Conservation (phyloP, 371 early-diverging fungal species). For the Rhizopus delemar region DNA sequence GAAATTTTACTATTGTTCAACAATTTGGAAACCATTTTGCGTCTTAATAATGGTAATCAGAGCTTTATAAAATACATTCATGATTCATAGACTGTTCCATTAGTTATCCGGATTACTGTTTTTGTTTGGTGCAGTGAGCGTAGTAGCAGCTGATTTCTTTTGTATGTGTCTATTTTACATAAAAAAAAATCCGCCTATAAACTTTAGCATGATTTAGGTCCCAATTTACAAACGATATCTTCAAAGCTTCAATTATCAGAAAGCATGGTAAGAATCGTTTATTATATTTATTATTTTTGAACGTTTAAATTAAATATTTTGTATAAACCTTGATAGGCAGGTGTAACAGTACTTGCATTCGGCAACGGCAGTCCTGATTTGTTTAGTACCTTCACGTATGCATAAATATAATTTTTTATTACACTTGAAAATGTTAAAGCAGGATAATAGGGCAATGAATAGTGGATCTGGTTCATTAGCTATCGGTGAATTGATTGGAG, state of each 20-base stretch:
- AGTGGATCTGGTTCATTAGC: constrained; percentile 76
- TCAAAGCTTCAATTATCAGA: constrained; percentile 63
- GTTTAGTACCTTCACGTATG: constrained; percentile 69
- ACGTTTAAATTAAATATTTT: constrained; percentile 3
- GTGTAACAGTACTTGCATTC: constrained; percentile 85
- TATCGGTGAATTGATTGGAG: constrained; percentile 80
- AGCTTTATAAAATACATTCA: neutral
- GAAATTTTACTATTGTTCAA: constrained; percentile 62
- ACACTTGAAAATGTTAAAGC: too few species aligned
- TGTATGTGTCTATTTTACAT: constrained; percentile 38
- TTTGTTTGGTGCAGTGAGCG: constrained; percentile 65
- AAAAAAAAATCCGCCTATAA: neutral
- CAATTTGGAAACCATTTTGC: constrained; percentile 40
- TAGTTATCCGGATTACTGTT: constrained; percentile 38
- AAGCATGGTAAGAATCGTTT: constrained; percentile 52
- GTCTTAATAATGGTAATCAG: constrained; percentile 32
- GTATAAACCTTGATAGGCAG: constrained; percentile 55
- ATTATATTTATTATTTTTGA: neutral
- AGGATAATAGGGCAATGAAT: constrained; percentile 60
- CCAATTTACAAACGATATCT: constrained; percentile 63
- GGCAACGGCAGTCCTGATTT: constrained; percentile 87
- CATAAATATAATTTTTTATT: too few species aligned
- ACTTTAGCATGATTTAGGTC: constrained; percentile 29
- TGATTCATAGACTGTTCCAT: neutral
- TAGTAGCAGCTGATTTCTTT: constrained; percentile 72